Conservation (phyloP, 331 rosid species). For the Pyracantha coccinea region DNA sequence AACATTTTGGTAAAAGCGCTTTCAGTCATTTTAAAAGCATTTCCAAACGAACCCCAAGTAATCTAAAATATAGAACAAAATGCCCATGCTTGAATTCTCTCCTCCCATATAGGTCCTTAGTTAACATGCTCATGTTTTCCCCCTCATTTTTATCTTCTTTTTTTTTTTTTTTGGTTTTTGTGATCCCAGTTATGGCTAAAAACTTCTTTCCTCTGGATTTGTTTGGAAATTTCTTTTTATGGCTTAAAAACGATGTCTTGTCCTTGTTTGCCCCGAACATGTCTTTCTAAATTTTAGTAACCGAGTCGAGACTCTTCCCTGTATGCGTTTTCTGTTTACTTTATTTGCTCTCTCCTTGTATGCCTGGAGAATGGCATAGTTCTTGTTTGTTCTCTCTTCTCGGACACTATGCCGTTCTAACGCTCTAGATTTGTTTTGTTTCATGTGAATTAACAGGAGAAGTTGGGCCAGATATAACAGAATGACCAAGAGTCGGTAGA, state of each 20-base stretch:
- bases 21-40: too few relatives aligned
- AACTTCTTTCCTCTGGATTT: not conserved
- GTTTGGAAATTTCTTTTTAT: not conserved
- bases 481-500: conserved; percentile 10
- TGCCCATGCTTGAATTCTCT: not conserved
- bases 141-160: not conserved
- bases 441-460: conserved; percentile 58
- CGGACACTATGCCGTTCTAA: not conserved
- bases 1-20: too few relatives aligned
- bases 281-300: not conserved
- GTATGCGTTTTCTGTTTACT: not conserved
- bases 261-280: not conserved
- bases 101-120: not conserved
- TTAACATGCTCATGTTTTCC: not conserved
- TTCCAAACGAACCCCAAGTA: too few relatives aligned
- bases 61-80: not conserved
- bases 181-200: not conserved
- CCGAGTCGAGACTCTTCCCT: not conserved
- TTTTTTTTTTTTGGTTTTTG: not conserved
- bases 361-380: not conserved
- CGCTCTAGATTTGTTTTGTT: not conserved
- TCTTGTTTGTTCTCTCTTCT: not conserved
- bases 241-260: not conserved
- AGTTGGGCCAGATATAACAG: conserved; percentile 62
- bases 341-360: too few relatives aligned